phyloP scores from a whole-genome alignment of 768 basidiomycete genomes.

The Tylopilus felleus region DNA sequence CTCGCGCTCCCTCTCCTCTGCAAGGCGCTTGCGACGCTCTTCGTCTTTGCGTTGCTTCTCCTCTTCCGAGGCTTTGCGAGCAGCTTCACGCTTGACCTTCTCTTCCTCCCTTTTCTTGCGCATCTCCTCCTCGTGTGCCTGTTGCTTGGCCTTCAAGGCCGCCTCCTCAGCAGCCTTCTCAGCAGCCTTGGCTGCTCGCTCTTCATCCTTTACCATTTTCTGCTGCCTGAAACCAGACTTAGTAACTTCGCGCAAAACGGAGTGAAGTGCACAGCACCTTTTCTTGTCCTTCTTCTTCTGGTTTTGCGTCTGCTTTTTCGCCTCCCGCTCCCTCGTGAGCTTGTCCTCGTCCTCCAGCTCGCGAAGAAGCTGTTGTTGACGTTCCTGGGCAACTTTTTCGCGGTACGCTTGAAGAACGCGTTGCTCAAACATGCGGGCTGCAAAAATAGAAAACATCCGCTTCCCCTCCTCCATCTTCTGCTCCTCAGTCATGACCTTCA shows the following conservation, averaged over 20 bases:
- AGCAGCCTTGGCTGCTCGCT: constrained; percentile 76
- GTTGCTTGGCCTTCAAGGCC: constrained; percentile 69
- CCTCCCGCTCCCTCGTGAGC: constrained; percentile 79
- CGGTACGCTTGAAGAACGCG: constrained; percentile 95
- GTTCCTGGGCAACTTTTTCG: constrained; percentile 94
- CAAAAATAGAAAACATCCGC: constrained; percentile 99
- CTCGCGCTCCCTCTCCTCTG: constrained; percentile 79
- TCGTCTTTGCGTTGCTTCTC: constrained; percentile 83
- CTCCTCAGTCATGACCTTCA: constrained; percentile 82
- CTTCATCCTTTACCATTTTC: constrained; percentile 91
- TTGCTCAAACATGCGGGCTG: constrained; percentile 99
- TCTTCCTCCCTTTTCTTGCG: constrained; percentile 87
- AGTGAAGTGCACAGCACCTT: constrained; percentile 51
- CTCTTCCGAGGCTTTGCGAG: constrained; percentile 75
- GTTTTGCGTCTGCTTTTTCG: constrained; percentile 88
- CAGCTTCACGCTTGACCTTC: constrained; percentile 69
- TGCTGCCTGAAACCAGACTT: constrained; percentile 58
- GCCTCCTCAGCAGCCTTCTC: constrained; percentile 87
- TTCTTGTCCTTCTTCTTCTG: constrained; percentile 99
- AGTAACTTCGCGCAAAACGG: constrained; percentile 1
- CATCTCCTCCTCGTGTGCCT: constrained; percentile 74
- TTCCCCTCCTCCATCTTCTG: constrained; percentile 99
- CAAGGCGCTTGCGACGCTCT: constrained; percentile 69
- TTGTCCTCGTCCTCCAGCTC: constrained; percentile 97
- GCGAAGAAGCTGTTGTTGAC: constrained; percentile 86